Evolutionary conservation across 1,139 yeast genomes (phyloP), one percentile per base, ranked within the genome.

Genomic region (Meyerozyma carpophila): DNA sequence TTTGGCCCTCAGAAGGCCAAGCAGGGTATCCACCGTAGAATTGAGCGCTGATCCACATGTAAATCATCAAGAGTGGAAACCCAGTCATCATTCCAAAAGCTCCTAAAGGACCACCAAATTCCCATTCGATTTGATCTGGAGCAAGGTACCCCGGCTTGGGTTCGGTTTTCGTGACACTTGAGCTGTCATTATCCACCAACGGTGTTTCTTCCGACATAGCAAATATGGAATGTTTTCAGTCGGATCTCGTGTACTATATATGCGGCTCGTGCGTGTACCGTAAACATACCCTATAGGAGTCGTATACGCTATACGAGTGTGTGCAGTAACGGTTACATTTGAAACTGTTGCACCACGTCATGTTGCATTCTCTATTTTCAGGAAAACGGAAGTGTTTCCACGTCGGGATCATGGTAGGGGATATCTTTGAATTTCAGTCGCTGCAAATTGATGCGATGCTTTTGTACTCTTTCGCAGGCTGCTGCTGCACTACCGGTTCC

Each of bases 71-170:
- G 43, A 84, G 61, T 5, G 98, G 98, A 69, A 93, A 94, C 2
- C 95, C 95, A 41, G 79, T 60, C 82, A 93, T 81, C 97, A 93
- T 91, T n/a, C 93, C 90, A 16, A 82, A 47, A 37, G 89, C 96
- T 43, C 98, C 98, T n/a, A 73, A 62, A 20, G 95, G 86, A 0
- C 98, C 98, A 43, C 98, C 98, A 59, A 93, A 93, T 56, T 93
- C 98, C 68, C 80, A 88, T 58, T 83, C 91, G 49, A 72, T 68
- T 43, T 72, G 58, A 38, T 67, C 66, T 43, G 65, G 65, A 37
- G 66, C 58, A 24, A 68, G 44, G 51, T 70, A 70, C 6, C 71
- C 70, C 11, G 50, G 53, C n/a, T 34, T 34, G 11, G 37, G 37
- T 18, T 34, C 26, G 3, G 25, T 6, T 3, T 16, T 21, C 5